Evolutionary conservation across 139 green algal species (phyloP), one percentile per base, ranked within the genome.

Genomic region (Eudorina sp.): DNA sequence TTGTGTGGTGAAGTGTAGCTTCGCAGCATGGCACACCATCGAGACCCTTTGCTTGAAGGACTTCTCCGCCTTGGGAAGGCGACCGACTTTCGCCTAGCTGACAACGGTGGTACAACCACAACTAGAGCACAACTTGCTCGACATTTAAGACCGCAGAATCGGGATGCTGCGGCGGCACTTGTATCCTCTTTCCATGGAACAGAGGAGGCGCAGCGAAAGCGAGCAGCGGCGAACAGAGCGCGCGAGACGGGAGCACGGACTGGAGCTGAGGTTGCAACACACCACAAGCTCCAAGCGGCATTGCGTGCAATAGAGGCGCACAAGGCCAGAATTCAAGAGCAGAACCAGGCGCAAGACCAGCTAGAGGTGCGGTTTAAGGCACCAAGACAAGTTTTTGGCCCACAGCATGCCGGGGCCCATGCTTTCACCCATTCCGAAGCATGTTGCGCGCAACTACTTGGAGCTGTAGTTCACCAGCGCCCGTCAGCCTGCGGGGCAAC

Each of bases 301-400:
- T 13, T 34, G 41, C 58, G 58, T 8, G 14, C 31, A n/a, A 29
- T 45, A 9, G 79, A 55, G 41, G 40, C 55, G 6, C 27, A 40
- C 1, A 55, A 58, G 40, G 55, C 58, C 13, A 19, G 79, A 66
- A 4, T 45, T 3, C 29, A 45, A n/a, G 80, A 77, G 62, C 80
- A 77, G 43, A 43, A 86, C 5, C 29, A 38, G 29, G 62, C 60
- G n/a, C n/a, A 86, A 38, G 80, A 76, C 41, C 60, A 86, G 58
- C 80, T 77, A 2, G n/a, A 38, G 62, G 80, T 86, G 27, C 19
- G 70, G 46, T 72, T n/a, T n/a, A n/a, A n/a, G n/a, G n/a, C n/a
- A n/a, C n/a, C n/a, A n/a, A n/a, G n/a, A n/a, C n/a, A n/a, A n/a
- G n/a, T n/a, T n/a, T n/a, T n/a, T n/a, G n/a, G n/a, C n/a, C n/a